phyloP scores from a whole-genome alignment of 148 eudicot species.

The Limonium bicolor region DNA sequence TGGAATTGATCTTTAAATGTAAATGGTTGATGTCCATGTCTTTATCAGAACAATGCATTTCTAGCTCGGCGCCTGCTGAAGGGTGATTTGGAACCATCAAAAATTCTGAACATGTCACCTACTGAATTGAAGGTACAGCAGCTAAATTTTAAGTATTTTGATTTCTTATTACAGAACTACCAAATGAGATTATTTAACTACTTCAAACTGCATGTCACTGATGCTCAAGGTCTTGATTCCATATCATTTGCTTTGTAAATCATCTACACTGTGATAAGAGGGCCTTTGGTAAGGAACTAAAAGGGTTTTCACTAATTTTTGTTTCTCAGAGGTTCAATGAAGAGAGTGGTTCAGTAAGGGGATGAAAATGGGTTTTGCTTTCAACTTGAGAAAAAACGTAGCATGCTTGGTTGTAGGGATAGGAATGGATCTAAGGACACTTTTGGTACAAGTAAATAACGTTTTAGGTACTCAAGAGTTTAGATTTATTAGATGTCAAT shows the following conservation, averaged over 20 bases:
- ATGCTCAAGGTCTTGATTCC: neutral
- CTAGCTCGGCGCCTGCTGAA: conserved; percentile 63
- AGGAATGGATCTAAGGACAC: too few relatives aligned
- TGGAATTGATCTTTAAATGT: too few relatives aligned
- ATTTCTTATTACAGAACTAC: too few relatives aligned
- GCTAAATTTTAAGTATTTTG: neutral
- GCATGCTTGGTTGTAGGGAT: too few relatives aligned
- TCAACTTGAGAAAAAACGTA: too few relatives aligned
- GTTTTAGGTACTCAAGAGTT: too few relatives aligned
- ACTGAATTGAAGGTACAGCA: conserved; percentile 65
- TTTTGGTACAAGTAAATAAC: too few relatives aligned
- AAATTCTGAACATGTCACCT: conserved; percentile 75
- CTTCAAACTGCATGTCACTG: neutral
- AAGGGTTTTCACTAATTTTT: too few relatives aligned
- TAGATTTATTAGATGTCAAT: too few relatives aligned
- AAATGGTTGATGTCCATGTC: conserved; percentile 1
- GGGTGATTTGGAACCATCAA: conserved; percentile 72
- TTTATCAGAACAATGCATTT: conserved; percentile 39
- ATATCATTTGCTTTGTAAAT: neutral
- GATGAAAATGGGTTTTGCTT: too few relatives aligned
- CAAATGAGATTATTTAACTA: neutral
- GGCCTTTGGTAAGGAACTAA: neutral
- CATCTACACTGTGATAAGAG: neutral
- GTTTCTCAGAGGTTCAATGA: too few relatives aligned
- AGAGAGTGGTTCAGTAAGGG: too few relatives aligned